phyloP scores from a whole-genome alignment of 495 filamentous ascomycete species.

The Aspergillus mulundensis region DNA sequence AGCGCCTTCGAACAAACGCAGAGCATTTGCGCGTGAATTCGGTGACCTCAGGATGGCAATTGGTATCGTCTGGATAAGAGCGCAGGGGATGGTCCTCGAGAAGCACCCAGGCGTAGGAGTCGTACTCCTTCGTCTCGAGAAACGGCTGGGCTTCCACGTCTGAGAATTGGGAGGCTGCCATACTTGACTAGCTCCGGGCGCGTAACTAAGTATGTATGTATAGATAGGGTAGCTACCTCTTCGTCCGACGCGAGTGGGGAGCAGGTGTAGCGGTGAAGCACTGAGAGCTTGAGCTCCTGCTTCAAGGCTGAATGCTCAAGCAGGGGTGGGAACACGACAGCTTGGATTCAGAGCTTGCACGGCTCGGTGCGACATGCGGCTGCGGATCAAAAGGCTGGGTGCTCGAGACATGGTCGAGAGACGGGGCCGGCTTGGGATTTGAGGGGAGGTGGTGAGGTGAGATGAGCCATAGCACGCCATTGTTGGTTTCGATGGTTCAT shows the following conservation, averaged over 20 bases:
- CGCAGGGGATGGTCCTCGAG: conserved; percentile 40
- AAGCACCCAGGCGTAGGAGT: conserved; percentile 32
- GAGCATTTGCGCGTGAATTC: conserved; percentile 17
- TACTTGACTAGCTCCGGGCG: not conserved
- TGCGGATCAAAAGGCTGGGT: not conserved
- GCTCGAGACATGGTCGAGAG: not conserved
- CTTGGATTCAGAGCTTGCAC: not conserved
- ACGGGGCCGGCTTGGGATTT: not conserved
- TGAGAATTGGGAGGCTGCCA: not conserved
- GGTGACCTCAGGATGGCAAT: conserved; percentile 28
- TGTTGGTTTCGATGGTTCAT: conserved; percentile 16
- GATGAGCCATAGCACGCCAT: conserved; percentile 22
- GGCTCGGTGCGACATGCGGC: not conserved
- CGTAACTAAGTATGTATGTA: not conserved
- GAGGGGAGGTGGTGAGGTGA: not conserved
- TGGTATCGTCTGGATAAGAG: conserved; percentile 28
- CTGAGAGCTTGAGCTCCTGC: not conserved
- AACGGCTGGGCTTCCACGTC: conserved; percentile 4
- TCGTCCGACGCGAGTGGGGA: conserved; percentile 1
- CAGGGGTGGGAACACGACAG: not conserved
- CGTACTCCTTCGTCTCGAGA: conserved; percentile 18
- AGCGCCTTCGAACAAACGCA: conserved; percentile 11
- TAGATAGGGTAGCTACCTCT: not conserved
- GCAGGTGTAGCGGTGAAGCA: conserved; percentile 10
- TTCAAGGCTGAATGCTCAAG: not conserved